Base-by-base conservation (phyloP, 495 filamentous ascomycete genomes). In the Xylaria cubensis region DNA sequence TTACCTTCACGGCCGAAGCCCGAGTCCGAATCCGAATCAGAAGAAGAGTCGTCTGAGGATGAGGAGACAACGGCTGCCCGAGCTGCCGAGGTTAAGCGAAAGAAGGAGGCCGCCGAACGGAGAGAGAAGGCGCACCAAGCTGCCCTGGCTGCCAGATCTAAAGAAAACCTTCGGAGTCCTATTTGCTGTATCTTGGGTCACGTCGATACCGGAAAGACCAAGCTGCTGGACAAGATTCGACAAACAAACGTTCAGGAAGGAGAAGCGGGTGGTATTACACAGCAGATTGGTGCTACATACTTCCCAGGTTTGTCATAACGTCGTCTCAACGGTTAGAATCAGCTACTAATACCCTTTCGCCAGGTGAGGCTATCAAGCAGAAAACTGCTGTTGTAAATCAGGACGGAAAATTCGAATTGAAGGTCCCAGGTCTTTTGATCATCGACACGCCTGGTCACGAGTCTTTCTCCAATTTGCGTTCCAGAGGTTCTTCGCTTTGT, bases 401-500 rank as follows among this genome's bases (percentile, higher is more conserved):
- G 77, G 95, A 98, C 74, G 91, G 91, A 74, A 87, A 85, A 51
- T 98, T 99, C 83, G 93, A 97, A 65, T 97, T 97, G 90, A 98
- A 98, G 86, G 93, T 98, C 26, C 97, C 97, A 29, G 97, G 97
- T 88, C 90, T 99, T 44, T 84, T 99, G 73, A 90, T 99, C 74
- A 99, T 99, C 78, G 97, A 99, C 85, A 99, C 97, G 8, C 97
- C 97, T 76, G 97, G 97, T 85, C 97, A 99, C 93, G 97, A 99
- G 87, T 98, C 96, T 75, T 99, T 99, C 89, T 97, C 95, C 67
- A 99, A 99, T 84, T 81, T 99, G 71, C 92, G 97, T 70, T 97
- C 94, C 69, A 88, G 97, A 83, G 97, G 97, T 81, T 97, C 95
- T 50, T 97, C 94, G 59, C 91, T 99, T 64, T 99, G 97, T 82